A percentile compares a stretch with the other conserved stretches of the same genome.
phyloP scores from a whole-genome alignment of 192 early-diverging fungal species.

The Geosiphon pyriformis region DNA sequence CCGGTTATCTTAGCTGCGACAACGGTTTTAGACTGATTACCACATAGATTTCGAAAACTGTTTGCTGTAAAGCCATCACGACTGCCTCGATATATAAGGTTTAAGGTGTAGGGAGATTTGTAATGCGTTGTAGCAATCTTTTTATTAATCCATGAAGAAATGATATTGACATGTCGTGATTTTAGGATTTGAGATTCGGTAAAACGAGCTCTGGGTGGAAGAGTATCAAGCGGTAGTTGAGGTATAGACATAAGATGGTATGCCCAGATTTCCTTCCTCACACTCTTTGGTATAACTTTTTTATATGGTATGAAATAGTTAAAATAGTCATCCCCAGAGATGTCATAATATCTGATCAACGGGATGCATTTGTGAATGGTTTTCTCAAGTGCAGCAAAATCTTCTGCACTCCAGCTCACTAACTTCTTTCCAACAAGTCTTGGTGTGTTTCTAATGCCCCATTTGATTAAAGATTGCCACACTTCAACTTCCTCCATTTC shows the following conservation, averaged over 20 bases:
- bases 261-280: background rate
- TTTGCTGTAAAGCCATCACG: background rate
- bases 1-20: background rate
- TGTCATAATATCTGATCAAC: no score
- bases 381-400: no score
- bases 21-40: background rate
- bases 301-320: background rate
- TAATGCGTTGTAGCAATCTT: background rate
- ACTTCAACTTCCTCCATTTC: no score
- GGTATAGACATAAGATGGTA: background rate
- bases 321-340: no score
- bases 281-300: constrained; percentile 5
- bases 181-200: constrained; percentile 1
- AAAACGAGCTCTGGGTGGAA: constrained; percentile 8
- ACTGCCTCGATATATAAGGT: background rate
- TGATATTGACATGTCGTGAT: background rate
- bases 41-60: background rate
- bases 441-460: background rate
- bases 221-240: no score
- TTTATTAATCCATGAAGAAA: no score
- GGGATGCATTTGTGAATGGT: no score
- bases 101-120: background rate
- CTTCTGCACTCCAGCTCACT: background rate
- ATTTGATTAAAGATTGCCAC: no score
- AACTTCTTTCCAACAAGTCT: background rate